These are phyloP conservation scores for Penicillium taxi DNA, from an alignment of 495 filamentous ascomycete genomes.

Conservation along the genomic window DNA sequence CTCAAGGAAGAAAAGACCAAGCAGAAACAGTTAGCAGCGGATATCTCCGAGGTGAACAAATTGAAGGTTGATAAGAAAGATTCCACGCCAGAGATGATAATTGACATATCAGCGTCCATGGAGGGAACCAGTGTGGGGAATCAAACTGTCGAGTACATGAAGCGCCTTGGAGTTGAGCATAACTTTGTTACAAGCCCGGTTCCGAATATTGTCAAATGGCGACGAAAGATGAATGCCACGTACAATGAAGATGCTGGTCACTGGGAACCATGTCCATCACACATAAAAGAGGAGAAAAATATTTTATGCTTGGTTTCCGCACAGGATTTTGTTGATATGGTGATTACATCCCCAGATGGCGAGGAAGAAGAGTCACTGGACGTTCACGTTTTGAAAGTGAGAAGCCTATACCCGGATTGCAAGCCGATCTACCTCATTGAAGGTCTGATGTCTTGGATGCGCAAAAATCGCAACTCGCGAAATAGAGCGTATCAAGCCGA, in stretches of 20 bases:
- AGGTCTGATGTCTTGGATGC: constrained; percentile 57
- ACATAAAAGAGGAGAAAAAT: constrained; percentile 57
- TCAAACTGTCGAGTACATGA: constrained; percentile 46
- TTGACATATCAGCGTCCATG: constrained; percentile 58
- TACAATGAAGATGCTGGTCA: constrained; percentile 54
- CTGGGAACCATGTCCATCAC: constrained; percentile 57
- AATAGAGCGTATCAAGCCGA: constrained; percentile 61
- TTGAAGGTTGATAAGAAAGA: constrained; percentile 68
- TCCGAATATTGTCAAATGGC: constrained; percentile 63
- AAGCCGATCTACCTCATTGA: constrained; percentile 71
- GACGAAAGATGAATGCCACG: constrained; percentile 55
- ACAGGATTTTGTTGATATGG: constrained; percentile 59
- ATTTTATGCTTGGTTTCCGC: constrained; percentile 59
- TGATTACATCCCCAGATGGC: constrained; percentile 28
- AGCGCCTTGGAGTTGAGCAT: constrained; percentile 49
- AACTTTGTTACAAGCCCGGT: constrained; percentile 43
- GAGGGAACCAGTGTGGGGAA: constrained; percentile 38
- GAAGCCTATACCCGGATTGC: constrained; percentile 42
- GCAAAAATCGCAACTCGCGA: constrained; percentile 58
- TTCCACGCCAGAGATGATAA: constrained; percentile 74
- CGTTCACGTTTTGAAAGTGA: constrained; percentile 49
- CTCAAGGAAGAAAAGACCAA: constrained; percentile 49
- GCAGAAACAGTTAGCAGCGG: constrained; percentile 59
- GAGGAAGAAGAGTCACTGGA: constrained; percentile 45
- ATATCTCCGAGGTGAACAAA: constrained; percentile 69